Evolutionary conservation across 768 basidiomycete genomes (phyloP), one percentile per base, ranked within the genome.

Genomic region (Lyophyllum atratum): DNA sequence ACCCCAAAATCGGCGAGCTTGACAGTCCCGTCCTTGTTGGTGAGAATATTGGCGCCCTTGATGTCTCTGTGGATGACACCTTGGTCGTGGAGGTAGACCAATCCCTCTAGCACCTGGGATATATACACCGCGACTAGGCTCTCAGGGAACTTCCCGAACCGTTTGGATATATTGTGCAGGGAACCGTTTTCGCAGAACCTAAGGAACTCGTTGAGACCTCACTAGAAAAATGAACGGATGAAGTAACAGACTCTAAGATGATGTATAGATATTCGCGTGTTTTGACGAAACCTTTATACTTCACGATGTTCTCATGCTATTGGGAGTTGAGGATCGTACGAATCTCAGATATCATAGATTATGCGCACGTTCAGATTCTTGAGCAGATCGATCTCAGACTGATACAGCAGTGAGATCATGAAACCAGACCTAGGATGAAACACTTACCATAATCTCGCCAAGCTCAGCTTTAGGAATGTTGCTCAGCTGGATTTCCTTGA

Each of bases 1-100:
- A 99, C 97, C 49, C 97, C 97, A 67, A 99, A 99, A 73, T 99
- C 97, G 12, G 97, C 97, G n/a, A 99, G 82, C 73, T 98, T 99
- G 57, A 99, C 95, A 21, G 89, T 90, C 7, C 97, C 97, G 75
- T 98, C 96, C 75, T 99, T 99, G 70, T 97, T 98, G 19, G 97
- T 98, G 44, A 99, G 79, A 68, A 99, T 97, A 63, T 99, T 99
- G 14, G 97, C 96, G 33, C 97, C 97, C 71, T 99, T 99, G 78
- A 99, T 98, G 66, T 99, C 97, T 29, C 97, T 84, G 71, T 99
- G 97, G 64, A 99, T 98, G 59, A 99, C 97, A 79, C 97, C 97
- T 77, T 98, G 96, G 63, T 98, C 96, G 68, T 99, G 97, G 19
- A 99, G 85, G 70, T 99, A 99, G 47, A 95, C 89, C 31, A 99